Percentiles rank a stretch among this genome's conserved stretches.
Conservation (phyloP, 179 eudicot species). For the Beta macrorhiza region DNA sequence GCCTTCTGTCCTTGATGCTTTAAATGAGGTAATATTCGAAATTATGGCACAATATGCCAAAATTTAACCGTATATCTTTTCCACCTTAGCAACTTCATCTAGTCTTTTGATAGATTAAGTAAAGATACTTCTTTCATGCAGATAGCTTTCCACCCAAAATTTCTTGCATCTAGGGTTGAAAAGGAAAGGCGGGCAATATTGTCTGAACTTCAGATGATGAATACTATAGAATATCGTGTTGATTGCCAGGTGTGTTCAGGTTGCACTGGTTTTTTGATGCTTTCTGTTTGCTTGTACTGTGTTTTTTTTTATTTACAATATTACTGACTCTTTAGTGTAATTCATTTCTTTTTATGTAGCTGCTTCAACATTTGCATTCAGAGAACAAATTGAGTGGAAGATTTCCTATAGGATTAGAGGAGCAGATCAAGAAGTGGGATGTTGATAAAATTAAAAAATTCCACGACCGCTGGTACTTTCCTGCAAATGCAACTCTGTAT, state of each 20-base stretch:
- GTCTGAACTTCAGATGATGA: slow-evolving; percentile 99
- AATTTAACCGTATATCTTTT: background rate
- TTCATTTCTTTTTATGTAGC: slow-evolving; percentile 40
- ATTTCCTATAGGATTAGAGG: slow-evolving; percentile 98
- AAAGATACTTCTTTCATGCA: slow-evolving; percentile 28
- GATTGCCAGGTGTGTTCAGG: slow-evolving; percentile 83
- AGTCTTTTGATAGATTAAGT: slow-evolving; percentile 1
- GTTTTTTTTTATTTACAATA: background rate
- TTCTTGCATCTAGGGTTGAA: slow-evolving; percentile 94
- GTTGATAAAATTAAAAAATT: slow-evolving; percentile 92
- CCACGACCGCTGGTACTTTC: slow-evolving; percentile 99
- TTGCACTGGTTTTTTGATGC: background rate
- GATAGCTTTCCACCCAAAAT: slow-evolving; percentile 97
- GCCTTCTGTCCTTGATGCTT: slow-evolving; percentile 92
- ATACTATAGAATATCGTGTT: slow-evolving; percentile 98
- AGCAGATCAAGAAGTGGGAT: slow-evolving; percentile 99
- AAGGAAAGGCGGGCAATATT: slow-evolving; percentile 97
- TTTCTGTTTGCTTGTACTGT: background rate
- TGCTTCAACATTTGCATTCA: slow-evolving; percentile 93
- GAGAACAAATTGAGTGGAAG: slow-evolving; percentile 97
- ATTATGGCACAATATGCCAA: background rate
- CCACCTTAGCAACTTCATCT: background rate
- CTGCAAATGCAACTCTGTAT: slow-evolving; percentile 96
- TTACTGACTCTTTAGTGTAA: slow-evolving; percentile 7
- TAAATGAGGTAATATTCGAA: slow-evolving; percentile 77